Base-by-base conservation (phyloP, 257 asterid genomes). In the Nicotiana knightiana region DNA sequence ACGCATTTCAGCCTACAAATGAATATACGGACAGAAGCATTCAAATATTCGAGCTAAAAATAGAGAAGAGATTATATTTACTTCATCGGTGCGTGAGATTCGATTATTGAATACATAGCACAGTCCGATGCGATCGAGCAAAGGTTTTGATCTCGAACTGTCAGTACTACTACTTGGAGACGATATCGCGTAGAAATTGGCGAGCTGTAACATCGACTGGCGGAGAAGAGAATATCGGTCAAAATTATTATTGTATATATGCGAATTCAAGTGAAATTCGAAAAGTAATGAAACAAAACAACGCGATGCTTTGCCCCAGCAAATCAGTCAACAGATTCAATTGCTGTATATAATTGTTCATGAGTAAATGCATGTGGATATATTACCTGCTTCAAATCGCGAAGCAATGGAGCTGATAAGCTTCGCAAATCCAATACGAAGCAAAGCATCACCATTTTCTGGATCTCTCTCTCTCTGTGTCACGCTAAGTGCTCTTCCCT, bases 201-300 rank as follows among this genome's bases (percentile, higher is more conserved):
- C 98, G 46, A 95, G 97, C 94, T 92, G 97, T 89, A 93, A 81
- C 75, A 94, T 28, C 37, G 98, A 89, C 98, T 96, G 88, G 77
- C 65, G 39, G 64, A 35, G 80, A 48, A 61, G 83, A 79, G 81
- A 67, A 21, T 18, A 62, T 70, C 28, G 51, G 26, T 30, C 83
- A 80, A 26, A 65, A 5, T 57, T 64, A 11, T 9, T 46, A 30
- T 17, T 24, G 28, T 39, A 79, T 4, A 53, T 39, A 62, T 37
- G 43, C 15, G 9, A 59, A 24, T 10, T n/a, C 1, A 73, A 59
- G 35, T 54, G 21, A 33, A 63, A 84, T 77, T 81, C 24, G 54
- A 86, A 64, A 43, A 66, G 48, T 59, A 39, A 70, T 16, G 24
- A 1, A 35, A 5, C 26, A 67, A 35, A 12, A 82, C 48, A 16